Percentiles rank a stretch among this genome's conserved stretches.
These are phyloP conservation scores for Batrachochytrium dendrobatidis DNA, from an alignment of 371 early-diverging fungal genomes.

Conservation along the genomic window DNA sequence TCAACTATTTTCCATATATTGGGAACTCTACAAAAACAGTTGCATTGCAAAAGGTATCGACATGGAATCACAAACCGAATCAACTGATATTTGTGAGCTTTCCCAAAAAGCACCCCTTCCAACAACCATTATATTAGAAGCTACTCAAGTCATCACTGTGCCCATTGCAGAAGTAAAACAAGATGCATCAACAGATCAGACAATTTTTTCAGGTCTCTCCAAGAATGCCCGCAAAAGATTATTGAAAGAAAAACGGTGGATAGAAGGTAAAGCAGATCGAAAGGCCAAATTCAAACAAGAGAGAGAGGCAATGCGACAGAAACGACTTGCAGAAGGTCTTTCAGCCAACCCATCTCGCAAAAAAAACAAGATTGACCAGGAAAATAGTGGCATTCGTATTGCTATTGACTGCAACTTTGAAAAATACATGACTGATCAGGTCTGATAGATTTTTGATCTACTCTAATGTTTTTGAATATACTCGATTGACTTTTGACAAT, in stretches of 20 bases:
- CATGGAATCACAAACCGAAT: too few species aligned
- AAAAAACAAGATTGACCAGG: background rate
- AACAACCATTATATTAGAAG: too few species aligned
- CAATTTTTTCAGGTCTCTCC: too few species aligned
- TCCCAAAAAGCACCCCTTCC: too few species aligned
- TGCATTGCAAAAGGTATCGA: too few species aligned
- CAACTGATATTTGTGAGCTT: too few species aligned
- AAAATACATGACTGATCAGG: background rate
- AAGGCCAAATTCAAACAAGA: conserved; percentile 29
- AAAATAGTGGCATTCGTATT: background rate
- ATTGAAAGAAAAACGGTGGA: conserved; percentile 20
- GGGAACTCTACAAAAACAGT: too few species aligned
- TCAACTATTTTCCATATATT: too few species aligned
- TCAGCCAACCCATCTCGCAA: conserved; percentile 1
- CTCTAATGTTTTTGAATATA: background rate
- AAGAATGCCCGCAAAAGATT: conserved; percentile 32
- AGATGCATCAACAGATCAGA: too few species aligned
- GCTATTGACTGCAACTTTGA: conserved; percentile 1
- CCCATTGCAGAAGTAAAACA: too few species aligned
- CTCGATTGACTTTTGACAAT: conserved; percentile 19
- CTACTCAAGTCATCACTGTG: too few species aligned
- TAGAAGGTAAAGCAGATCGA: conserved; percentile 31
- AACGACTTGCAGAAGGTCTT: conserved; percentile 14
- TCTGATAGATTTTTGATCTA: background rate
- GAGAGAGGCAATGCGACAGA: conserved; percentile 23